These are phyloP conservation scores for Irpex rosettiformis DNA, from an alignment of 1,284 basidiomycete species.

Conservation along the genomic window DNA sequence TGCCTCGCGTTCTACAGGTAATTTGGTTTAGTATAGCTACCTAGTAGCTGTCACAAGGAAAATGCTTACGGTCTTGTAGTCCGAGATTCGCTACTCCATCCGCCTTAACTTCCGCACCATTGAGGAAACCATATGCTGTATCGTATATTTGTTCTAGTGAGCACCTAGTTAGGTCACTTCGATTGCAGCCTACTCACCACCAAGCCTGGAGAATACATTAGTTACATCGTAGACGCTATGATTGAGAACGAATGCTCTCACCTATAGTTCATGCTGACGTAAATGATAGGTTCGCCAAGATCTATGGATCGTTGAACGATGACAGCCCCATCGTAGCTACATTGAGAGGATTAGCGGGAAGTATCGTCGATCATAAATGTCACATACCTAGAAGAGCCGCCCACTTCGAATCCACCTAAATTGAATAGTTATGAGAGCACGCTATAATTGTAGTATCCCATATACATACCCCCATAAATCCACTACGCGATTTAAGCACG, in stretches of 20 bases:
- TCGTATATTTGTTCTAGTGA: not conserved
- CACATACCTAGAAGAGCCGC: conserved; percentile 8
- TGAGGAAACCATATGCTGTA: conserved; percentile 44
- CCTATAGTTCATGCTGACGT: conserved; percentile 33
- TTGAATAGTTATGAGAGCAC: not conserved
- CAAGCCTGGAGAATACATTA: not conserved
- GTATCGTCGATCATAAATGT: not conserved
- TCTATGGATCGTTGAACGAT: conserved; percentile 32
- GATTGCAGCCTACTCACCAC: not conserved
- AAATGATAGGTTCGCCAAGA: conserved; percentile 30
- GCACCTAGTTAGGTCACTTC: not conserved
- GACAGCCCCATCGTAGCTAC: conserved; percentile 24
- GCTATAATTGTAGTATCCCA: conserved; percentile 11
- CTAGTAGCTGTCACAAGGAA: not conserved
- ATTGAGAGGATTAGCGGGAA: not conserved
- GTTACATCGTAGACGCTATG: not conserved
- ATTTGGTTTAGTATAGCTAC: not conserved
- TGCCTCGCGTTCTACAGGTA: conserved; percentile 44
- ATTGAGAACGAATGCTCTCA: conserved; percentile 4
- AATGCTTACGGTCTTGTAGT: conserved; percentile 45
- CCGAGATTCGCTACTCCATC: conserved; percentile 54
- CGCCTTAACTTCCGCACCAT: conserved; percentile 44
- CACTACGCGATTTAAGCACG: conserved; percentile 33
- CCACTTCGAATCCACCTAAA: conserved; percentile 29
- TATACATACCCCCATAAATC: conserved; percentile 47